phyloP scores from a whole-genome alignment of 2,329 filamentous ascomycete species.

The Phialemoniopsis sp. region DNA sequence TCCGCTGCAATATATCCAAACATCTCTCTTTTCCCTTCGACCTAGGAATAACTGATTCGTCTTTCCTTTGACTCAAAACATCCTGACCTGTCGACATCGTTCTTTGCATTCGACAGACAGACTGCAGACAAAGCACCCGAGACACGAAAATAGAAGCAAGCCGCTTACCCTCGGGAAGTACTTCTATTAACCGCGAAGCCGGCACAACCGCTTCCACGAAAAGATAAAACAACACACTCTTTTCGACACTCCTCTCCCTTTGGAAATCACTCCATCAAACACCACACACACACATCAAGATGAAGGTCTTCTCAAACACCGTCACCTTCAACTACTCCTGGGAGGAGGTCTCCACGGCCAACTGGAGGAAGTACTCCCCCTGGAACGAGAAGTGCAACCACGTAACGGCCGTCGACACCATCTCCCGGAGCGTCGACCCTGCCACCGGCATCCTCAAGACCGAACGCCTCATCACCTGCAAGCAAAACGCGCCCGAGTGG shows the following conservation, averaged over 20 bases:
- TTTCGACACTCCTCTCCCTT: too few relatives aligned
- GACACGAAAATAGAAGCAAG: background rate
- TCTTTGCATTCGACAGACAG: too few relatives aligned
- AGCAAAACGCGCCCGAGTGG: constrained; percentile 69
- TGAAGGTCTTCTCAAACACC: constrained; percentile 93
- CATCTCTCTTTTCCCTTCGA: too few relatives aligned
- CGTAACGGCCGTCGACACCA: constrained; percentile 90
- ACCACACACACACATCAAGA: constrained; percentile 29
- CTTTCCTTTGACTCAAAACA: too few relatives aligned
- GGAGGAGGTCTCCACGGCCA: constrained; percentile 95
- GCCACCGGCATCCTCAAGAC: constrained; percentile 57
- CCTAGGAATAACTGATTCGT: too few relatives aligned
- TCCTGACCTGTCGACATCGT: too few relatives aligned
- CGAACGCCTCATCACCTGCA: constrained; percentile 59
- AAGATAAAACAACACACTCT: too few relatives aligned
- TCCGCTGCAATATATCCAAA: too few relatives aligned
- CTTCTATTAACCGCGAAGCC: background rate
- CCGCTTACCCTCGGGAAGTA: too few relatives aligned
- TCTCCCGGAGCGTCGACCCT: constrained; percentile 62
- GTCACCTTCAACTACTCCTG: constrained; percentile 97
- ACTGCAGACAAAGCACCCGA: too few relatives aligned
- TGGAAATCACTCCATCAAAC: background rate
- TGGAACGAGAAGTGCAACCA: constrained; percentile 99
- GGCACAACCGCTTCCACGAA: too few relatives aligned
- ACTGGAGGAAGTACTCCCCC: constrained; percentile 98